phyloP scores from a whole-genome alignment of 176 grass and related monocot genomes.

The maize (Zea mays) region Zm-B73-REFERENCE-NAM-5.0 NC_050096.1:289351501-289352000 shows the following conservation, averaged over 20 bases:
- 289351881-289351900: background rate
- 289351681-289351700: background rate
- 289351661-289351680: background rate
- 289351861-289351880: background rate
- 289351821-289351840: slow-evolving; percentile 69
- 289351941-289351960: slow-evolving; percentile 36
- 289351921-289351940: background rate
- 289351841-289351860: background rate
- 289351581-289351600: slow-evolving; percentile 85
- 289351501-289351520: background rate
- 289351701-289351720: background rate
- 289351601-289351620: slow-evolving; percentile 47
- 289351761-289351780: slow-evolving; percentile 78
- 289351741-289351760: slow-evolving; percentile 87
- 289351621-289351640: background rate
- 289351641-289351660: background rate
- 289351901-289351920: background rate
- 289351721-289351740: slow-evolving; percentile 70
- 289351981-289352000: slow-evolving; percentile 74
- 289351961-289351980: slow-evolving; percentile 86
- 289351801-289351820: slow-evolving; percentile 82
- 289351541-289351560: slow-evolving; percentile 79
- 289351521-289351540: slow-evolving; percentile 63
- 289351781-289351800: slow-evolving; percentile 80
- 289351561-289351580: slow-evolving; percentile 81